Evolutionary conservation across 371 early-diverging fungal genomes (phyloP), one percentile per base, ranked within the genome.

Genomic region (Mucor piriformis): DNA sequence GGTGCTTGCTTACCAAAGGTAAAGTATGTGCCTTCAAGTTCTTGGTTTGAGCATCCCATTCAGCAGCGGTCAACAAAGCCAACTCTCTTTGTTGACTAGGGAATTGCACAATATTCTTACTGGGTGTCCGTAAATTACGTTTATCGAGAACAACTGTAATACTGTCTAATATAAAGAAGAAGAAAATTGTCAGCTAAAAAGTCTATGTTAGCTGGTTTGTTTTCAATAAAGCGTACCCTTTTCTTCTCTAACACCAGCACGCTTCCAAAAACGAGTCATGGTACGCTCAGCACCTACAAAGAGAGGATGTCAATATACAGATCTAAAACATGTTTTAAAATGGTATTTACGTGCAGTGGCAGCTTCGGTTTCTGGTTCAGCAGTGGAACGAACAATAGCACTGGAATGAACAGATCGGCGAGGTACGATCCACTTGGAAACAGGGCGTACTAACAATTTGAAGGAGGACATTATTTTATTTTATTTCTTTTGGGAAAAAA

Each of bases 11-110:
- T 74, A 90, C 93, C 86, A 97, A 81, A 8, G 95, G 95, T 27
- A 97, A 81, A 6, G 95, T 85, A 64, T 94, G 92, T 3, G 90
- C 77, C 69, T 93, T 94, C 24, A 95, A 66, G 37, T 85, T 66
- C 43, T 83, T 79, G 27, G 82, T 86, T 73, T 93, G 94, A 46
- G 86, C 79, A 67, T 97, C 95, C 98, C 98, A 97, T 72, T 97
- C 98, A 18, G 86, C 94, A 8, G 95, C 95, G 35, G 93, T 83
- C 61, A 95, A 76, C 44, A 85, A 66, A 13, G 95, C 98, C 33
- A 95, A 68, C n/a, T 76, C 56, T 29, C 72, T 75, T 60, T 88
- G 84, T 3, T 76, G 55, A 15, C 46, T 46, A 11, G 88, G 83
- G 20, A 97, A 76, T 6, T 69, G 66, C 50, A 96, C 68, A 44